These are phyloP conservation scores for Barnettozyma sp. DNA, from an alignment of 805 yeast genomes.

Conservation along the genomic window DNA sequence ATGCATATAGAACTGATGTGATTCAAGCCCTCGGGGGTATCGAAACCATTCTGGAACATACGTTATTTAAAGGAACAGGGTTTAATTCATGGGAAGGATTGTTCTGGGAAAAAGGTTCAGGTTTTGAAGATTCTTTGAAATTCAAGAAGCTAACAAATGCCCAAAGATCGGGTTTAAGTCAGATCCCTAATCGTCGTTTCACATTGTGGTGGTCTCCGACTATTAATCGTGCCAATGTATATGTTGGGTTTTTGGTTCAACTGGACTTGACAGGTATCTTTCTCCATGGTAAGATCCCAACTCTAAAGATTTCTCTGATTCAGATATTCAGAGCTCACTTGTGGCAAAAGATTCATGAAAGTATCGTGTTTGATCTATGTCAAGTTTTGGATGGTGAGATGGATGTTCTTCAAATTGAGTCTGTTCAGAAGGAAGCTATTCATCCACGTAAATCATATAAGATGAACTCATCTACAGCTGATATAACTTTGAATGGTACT, in stretches of 20 bases:
- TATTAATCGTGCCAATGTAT: constrained; percentile 94
- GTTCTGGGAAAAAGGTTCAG: constrained; percentile 97
- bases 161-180: constrained; percentile 93
- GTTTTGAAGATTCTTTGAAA: constrained; percentile 93
- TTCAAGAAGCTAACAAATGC: constrained; percentile 95
- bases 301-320: constrained; percentile 87
- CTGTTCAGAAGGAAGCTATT: constrained; percentile 83
- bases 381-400: constrained; percentile 86
- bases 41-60: constrained; percentile 91
- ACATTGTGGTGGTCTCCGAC: constrained; percentile 99
- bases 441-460: constrained; percentile 97
- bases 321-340: constrained; percentile 96
- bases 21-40: constrained; percentile 97
- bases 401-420: constrained; percentile 74
- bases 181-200: constrained; percentile 94
- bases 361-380: constrained; percentile 86
- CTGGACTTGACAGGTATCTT: constrained; percentile 94
- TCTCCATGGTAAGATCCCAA: constrained; percentile 96
- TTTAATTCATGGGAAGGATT: constrained; percentile 98
- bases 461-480: constrained; percentile 95
- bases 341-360: constrained; percentile 98
- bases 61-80: constrained; percentile 93
- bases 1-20: constrained; percentile 89
- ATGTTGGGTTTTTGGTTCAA: constrained; percentile 95
- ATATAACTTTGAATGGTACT: constrained; percentile 67